Percentiles rank a stretch among this genome's conserved stretches.
phyloP scores from a whole-genome alignment of 768 basidiomycete species.

The Serendipita sp. region DNA sequence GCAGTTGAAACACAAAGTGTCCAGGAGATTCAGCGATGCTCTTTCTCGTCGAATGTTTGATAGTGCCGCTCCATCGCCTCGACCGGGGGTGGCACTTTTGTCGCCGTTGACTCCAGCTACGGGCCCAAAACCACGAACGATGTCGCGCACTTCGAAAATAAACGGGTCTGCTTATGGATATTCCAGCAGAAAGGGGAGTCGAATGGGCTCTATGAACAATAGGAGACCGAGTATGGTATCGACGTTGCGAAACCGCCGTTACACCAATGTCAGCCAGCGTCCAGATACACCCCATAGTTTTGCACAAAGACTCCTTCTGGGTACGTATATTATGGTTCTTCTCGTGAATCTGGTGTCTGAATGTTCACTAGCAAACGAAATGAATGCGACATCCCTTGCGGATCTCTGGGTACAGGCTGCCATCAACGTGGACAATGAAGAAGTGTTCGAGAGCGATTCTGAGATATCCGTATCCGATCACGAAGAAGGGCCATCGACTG shows the following conservation, averaged over 20 bases:
- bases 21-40: conserved; percentile 41
- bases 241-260: conserved; percentile 32
- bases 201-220: conserved; percentile 20
- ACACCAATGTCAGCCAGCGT: conserved; percentile 23
- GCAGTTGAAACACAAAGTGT: conserved; percentile 33
- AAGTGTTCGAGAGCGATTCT: conserved; percentile 49
- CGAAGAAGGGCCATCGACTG: conserved; percentile 15
- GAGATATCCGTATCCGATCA: conserved; percentile 23
- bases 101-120: conserved; percentile 23
- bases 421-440: conserved; percentile 85
- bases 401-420: conserved; percentile 97
- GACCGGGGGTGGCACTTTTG: conserved; percentile 21
- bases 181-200: conserved; percentile 36
- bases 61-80: conserved; percentile 20
- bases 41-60: conserved; percentile 39
- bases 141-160: conserved; percentile 39
- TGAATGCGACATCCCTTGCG: conserved; percentile 84
- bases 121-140: conserved; percentile 23
- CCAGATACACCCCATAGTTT: conserved; percentile 46
- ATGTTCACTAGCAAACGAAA: conserved; percentile 56
- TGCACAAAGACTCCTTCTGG: conserved; percentile 68
- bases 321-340: conserved; percentile 13
- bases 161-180: conserved; percentile 77
- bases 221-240: conserved; percentile 19
- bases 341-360: not conserved